Evolutionary conservation across 352 stramenopile species (phyloP).

Genomic region (Globisporangium abappressorium): DNA sequence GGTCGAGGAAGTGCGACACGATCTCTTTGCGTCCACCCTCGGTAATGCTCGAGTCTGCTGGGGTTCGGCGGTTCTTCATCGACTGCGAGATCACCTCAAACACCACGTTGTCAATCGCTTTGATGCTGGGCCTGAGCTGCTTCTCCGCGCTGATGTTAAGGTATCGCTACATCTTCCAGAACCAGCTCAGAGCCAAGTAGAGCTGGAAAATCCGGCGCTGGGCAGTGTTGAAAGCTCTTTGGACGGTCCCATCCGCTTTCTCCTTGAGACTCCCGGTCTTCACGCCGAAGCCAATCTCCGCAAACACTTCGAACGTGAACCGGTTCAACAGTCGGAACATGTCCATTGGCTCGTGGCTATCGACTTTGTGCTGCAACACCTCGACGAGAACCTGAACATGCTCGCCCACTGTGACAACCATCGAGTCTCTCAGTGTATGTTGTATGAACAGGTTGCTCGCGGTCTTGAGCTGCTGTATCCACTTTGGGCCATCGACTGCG

Average conservation of each 20-base stretch:
- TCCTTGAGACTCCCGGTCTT: conserved; percentile 19
- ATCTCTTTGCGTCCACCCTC: neutral
- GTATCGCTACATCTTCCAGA: conserved; percentile 41
- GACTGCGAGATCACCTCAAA: neutral
- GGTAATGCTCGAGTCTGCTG: neutral
- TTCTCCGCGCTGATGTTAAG: conserved; percentile 20
- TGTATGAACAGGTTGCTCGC: conserved; percentile 29
- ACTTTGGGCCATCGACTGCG: conserved; percentile 25
- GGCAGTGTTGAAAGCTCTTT: conserved; percentile 34
- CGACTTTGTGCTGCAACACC: conserved; percentile 20
- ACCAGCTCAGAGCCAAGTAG: conserved; percentile 33
- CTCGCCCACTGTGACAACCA: conserved; percentile 14
- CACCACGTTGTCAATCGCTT: conserved; percentile 33
- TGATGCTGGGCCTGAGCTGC: conserved; percentile 26
- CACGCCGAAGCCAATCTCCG: conserved; percentile 39
- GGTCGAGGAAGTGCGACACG: neutral
- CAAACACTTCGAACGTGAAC: conserved; percentile 50
- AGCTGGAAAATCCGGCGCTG: conserved; percentile 30
- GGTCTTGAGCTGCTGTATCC: conserved; percentile 30
- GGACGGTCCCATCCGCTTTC: conserved; percentile 20
- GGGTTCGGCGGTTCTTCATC: neutral
- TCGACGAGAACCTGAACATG: conserved; percentile 22
- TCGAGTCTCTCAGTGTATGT: conserved; percentile 17
- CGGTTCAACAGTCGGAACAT: conserved; percentile 33
- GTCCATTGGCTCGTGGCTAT: conserved; percentile 20